Evolutionary conservation across 129 eudicot genomes (phyloP), one percentile per base, ranked within the genome.

Genomic region (Tagetes erecta): DNA sequence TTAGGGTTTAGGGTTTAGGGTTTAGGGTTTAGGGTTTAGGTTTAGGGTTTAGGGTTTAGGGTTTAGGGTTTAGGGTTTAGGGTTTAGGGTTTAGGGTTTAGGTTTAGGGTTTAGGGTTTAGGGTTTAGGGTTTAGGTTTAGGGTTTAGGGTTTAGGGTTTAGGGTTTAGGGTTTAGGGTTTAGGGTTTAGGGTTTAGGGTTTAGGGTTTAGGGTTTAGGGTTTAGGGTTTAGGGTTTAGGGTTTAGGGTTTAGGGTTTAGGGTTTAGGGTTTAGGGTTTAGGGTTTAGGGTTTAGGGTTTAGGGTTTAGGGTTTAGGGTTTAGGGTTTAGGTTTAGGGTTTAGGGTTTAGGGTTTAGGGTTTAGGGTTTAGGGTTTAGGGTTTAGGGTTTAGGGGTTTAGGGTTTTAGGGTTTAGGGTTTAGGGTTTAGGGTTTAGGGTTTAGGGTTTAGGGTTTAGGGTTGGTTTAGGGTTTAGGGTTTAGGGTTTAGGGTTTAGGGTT

Each of bases 1-100:
- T 53, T 53, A 33, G 59, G 59, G n/a, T 53, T 53, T n/a, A 33
- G 59, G 59, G n/a, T 53, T 53, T n/a, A 33, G 59, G 59, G n/a
- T 53, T 53, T n/a, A 33, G 60, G 60, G 14, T 53, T 53, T n/a
- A 34, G 60, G 60, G 14, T 53, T 53, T n/a, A 34, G 60, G 60
- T 53, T 53, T 53, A 53, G 60, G 60, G 60, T 53, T 53, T 53
- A 53, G 60, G 60, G 60, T 53, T 53, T 49, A 53, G 59, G 59
- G 59, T 53, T 53, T 53, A 53, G 59, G 59, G n/a, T n/a, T n/a
- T n/a, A n/a, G n/a, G n/a, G n/a, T n/a, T n/a, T n/a, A n/a, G n/a
- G 59, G n/a, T 53, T 53, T n/a, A 33, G 59, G 59, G n/a, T 53
- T 53, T n/a, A 33, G 58, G 59, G n/a, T 53, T n/a, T 1, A 33